phyloP scores from a whole-genome alignment of 2,329 filamentous ascomycete genomes.

The Penicillium capsulatum region DNA sequence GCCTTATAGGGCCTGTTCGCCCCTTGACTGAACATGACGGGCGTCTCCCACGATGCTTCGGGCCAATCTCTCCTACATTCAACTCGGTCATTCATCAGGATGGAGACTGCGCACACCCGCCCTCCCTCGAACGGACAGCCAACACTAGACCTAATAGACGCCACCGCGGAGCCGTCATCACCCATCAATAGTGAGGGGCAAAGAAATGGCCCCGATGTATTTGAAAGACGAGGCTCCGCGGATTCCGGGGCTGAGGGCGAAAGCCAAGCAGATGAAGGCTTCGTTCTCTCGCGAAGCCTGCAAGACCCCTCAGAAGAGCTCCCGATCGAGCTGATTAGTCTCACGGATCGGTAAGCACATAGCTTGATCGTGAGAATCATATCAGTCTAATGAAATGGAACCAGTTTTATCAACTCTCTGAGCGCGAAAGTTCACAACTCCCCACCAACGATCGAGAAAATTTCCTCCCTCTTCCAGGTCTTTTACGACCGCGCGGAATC shows the following conservation, averaged over 20 bases:
- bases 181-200: constrained; percentile 23
- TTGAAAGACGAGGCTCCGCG: constrained; percentile 41
- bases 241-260: constrained; percentile 31
- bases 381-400: constrained; percentile 1
- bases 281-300: constrained; percentile 34
- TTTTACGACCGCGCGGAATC: constrained; percentile 80
- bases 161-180: constrained; percentile 23
- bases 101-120: constrained; percentile 26
- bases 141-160: constrained; percentile 23
- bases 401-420: constrained; percentile 84
- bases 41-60: constrained; percentile 22
- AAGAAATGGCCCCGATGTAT: constrained; percentile 37
- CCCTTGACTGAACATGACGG: constrained; percentile 17
- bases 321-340: constrained; percentile 85
- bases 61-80: constrained; percentile 26
- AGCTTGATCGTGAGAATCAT: neutral
- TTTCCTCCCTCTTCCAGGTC: constrained; percentile 87
- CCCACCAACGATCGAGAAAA: constrained; percentile 75
- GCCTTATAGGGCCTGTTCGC: constrained; percentile 25
- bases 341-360: constrained; percentile 74
- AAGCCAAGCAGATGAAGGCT: constrained; percentile 31
- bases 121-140: constrained; percentile 25
- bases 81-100: constrained; percentile 32
- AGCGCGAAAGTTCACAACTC: constrained; percentile 80
- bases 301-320: constrained; percentile 78